These are phyloP conservation scores for Pseudogymnoascus sp. DNA, from an alignment of 2,329 filamentous ascomycete species.

Conservation along the genomic window DNA sequence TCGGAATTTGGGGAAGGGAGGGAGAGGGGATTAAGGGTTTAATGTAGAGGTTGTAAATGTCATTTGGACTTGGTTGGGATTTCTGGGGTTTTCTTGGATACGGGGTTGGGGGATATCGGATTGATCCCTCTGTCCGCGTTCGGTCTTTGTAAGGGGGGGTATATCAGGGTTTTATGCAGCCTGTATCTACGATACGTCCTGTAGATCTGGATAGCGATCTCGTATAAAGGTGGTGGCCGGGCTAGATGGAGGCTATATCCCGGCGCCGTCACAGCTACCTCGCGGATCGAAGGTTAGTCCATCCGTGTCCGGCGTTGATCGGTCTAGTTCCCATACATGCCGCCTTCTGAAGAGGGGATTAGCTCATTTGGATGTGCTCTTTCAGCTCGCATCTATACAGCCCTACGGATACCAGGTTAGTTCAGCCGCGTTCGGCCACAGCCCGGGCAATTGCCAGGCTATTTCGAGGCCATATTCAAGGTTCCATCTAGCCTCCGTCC, in stretches of 20 bases:
- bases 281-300: background rate
- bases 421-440: background rate
- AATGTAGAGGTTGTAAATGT: background rate
- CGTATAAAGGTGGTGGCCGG: background rate
- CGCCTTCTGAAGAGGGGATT: background rate
- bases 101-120: background rate
- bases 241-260: background rate
- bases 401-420: background rate
- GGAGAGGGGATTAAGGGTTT: background rate
- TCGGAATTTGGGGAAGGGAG: background rate
- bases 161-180: background rate
- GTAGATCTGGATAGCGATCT: background rate
- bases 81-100: background rate
- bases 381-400: background rate
- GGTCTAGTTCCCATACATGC: background rate
- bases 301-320: background rate
- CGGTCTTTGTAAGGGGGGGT: background rate
- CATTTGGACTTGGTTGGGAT: background rate
- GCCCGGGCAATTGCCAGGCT: background rate
- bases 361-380: background rate
- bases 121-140: background rate
- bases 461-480: background rate
- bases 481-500: background rate
- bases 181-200: background rate
- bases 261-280: background rate